phyloP scores from a whole-genome alignment of 495 filamentous ascomycete species.

The Daldinia childiae region DNA sequence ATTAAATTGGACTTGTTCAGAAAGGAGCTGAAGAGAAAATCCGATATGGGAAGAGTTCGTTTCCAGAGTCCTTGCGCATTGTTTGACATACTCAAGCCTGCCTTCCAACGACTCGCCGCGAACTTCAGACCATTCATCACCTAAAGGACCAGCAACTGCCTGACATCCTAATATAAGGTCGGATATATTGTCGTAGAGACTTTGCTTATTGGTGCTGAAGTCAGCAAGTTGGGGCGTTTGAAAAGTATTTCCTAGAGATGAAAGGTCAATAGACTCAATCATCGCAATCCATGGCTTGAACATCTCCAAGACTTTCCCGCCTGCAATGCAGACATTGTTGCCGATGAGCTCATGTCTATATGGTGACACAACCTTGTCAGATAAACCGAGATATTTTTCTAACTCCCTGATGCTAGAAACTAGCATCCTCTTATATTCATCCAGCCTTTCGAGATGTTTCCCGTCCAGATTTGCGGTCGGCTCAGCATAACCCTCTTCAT shows the following conservation, averaged over 20 bases:
- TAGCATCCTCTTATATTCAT: conserved; percentile 82
- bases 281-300: conserved; percentile 88
- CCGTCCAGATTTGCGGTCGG: conserved; percentile 77
- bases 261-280: conserved; percentile 88
- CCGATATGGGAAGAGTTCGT: conserved; percentile 85
- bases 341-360: conserved; percentile 75
- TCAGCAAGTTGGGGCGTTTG: conserved; percentile 88
- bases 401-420: conserved; percentile 82
- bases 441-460: conserved; percentile 80
- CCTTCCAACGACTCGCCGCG: conserved; percentile 94
- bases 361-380: conserved; percentile 78
- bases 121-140: conserved; percentile 93
- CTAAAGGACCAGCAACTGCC: conserved; percentile 84
- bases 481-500: conserved; percentile 80
- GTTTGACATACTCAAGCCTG: conserved; percentile 78
- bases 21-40: conserved; percentile 86
- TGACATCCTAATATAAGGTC: conserved; percentile 90
- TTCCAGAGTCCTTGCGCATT: conserved; percentile 80
- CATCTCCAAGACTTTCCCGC: conserved; percentile 80
- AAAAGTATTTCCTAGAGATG: conserved; percentile 73
- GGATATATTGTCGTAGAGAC: conserved; percentile 88
- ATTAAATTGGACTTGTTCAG: conserved; percentile 72
- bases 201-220: conserved; percentile 89
- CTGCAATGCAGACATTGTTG: conserved; percentile 77
- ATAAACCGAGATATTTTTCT: conserved; percentile 80